Evolutionary conservation across 306 rosid species (phyloP).

Genomic region (Abrus pulchellus): DNA sequence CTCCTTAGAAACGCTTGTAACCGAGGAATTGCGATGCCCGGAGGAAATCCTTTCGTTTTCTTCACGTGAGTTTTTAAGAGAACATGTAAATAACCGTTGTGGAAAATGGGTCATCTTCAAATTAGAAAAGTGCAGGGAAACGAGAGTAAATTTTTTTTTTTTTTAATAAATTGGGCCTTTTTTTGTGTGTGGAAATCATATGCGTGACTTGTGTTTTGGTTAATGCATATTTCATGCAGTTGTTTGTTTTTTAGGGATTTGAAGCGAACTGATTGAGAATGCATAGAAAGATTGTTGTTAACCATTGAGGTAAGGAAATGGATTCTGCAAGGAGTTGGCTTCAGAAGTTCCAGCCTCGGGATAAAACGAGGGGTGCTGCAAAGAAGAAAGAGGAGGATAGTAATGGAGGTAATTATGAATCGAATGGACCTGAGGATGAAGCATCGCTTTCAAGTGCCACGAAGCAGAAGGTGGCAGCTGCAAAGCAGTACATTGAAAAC

Average conservation of each 20-base stretch:
- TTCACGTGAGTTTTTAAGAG: slow-evolving; percentile 6
- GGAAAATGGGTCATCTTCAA: slow-evolving; percentile 13
- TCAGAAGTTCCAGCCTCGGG: slow-evolving; percentile 89
- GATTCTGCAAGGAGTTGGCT: slow-evolving; percentile 97
- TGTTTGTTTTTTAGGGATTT: slow-evolving; percentile 36
- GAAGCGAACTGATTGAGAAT: slow-evolving; percentile 34
- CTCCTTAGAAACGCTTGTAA: slow-evolving; percentile 31
- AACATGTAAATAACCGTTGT: not conserved
- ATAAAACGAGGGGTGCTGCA: slow-evolving; percentile 58
- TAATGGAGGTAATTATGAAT: slow-evolving; percentile 56
- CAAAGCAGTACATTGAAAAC: slow-evolving; percentile 96
- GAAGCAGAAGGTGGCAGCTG: slow-evolving; percentile 93
- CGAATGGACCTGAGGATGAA: slow-evolving; percentile 56
- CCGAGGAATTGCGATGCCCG: slow-evolving; percentile 15
- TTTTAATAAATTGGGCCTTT: not conserved
- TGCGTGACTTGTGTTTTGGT: slow-evolving; percentile 28
- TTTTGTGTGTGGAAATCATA: slow-evolving; percentile 8
- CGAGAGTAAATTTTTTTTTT: not conserved
- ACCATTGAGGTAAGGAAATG: slow-evolving; percentile 63
- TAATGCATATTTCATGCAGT: slow-evolving; percentile 41
- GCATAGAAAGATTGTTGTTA: slow-evolving; percentile 46
- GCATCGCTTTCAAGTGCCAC: slow-evolving; percentile 76
- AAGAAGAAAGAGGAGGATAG: slow-evolving; percentile 76
- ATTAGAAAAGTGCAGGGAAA: slow-evolving; percentile 11
- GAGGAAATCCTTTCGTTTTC: slow-evolving; percentile 8